Evolutionary conservation across 2,329 filamentous ascomycete genomes (phyloP), one percentile per base, ranked within the genome.

Genomic region (Talaromyces sp.): DNA sequence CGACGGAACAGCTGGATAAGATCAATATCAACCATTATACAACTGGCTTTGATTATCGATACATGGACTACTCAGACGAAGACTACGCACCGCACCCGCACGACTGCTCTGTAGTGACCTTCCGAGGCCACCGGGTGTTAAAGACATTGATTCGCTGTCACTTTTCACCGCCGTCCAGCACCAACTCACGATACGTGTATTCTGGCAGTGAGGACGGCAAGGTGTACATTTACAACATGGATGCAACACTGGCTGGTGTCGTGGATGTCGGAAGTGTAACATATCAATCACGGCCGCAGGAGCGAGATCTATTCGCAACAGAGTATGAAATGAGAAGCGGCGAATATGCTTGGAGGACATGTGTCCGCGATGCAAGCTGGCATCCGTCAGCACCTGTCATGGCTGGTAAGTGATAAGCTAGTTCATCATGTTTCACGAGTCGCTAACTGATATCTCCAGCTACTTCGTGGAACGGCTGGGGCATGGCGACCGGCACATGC

Each of bases 61-160:
- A 83, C 65, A 79, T 81, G 60, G 74, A 78, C 0, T 86, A 84
- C 68, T 80, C 85, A 53, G 78, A 80, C 5, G 75, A 80, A 9
- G 78, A 82, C 59, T 87, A 84, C 67, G 73, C 77, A 10, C 86
- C 87, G 1, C 89, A 97, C 73, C 89, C 89, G 0, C 77, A 92
- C 69, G 95, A 98, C 75, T 96, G 93, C 78, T 96, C 90, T 0
- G 80, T 97, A 2, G 95, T 98, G 54, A 97, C 93, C 0, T 98
- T 96, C 82, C 86, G 92, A 28, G 93, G 93, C 10, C 95, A 99
- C 77, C 85, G 85, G 64, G 92, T 99, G 13, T 83, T 96, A 63
- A 89, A 91, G 69, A 98, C 95, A 0, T 81, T 98, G 47, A 97
- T 98, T 67, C 84, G 95, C 63, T 98, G 95, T 70, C 93, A 98